Evolutionary conservation across 352 stramenopile species (phyloP).

Genomic region (Globisporangium emineosum): DNA sequence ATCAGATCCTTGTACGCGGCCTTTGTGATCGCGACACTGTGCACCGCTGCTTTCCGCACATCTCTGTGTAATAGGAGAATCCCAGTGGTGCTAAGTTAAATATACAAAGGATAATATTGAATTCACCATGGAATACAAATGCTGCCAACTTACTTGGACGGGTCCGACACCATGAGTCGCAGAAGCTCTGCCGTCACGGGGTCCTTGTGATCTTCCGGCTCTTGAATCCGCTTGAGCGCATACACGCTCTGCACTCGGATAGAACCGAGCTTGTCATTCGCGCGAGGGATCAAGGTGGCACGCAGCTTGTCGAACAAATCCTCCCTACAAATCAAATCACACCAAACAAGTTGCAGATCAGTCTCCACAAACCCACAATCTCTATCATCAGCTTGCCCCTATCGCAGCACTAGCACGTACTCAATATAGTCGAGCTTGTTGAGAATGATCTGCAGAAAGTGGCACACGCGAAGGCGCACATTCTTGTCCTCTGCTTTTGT

Average conservation of each 20-base stretch:
- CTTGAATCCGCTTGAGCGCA: conserved; percentile 59
- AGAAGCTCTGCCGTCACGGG: conserved; percentile 43
- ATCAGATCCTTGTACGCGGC: conserved; percentile 49
- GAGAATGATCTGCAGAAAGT: conserved; percentile 64
- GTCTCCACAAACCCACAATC: neutral
- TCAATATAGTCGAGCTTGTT: conserved; percentile 50
- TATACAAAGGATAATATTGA: neutral
- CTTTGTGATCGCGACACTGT: conserved; percentile 46
- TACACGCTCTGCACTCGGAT: conserved; percentile 63
- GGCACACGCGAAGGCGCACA: conserved; percentile 48
- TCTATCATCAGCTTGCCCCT: neutral
- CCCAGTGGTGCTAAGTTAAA: neutral
- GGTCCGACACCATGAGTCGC: conserved; percentile 64
- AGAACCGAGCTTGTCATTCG: conserved; percentile 59
- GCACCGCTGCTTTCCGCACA: conserved; percentile 59
- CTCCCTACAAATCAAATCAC: conserved; percentile 25
- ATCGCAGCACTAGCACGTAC: conserved; percentile 23
- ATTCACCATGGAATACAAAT: neutral
- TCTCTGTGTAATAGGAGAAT: conserved; percentile 30
- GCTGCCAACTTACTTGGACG: conserved; percentile 52
- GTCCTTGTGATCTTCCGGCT: conserved; percentile 35
- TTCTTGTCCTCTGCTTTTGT: conserved; percentile 63
- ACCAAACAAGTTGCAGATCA: neutral
- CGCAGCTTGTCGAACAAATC: conserved; percentile 33
- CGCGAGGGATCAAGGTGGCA: conserved; percentile 40